These are phyloP conservation scores for Amesomyces nigricolor DNA, from an alignment of 2,329 filamentous ascomycete genomes.

Conservation along the genomic window DNA sequence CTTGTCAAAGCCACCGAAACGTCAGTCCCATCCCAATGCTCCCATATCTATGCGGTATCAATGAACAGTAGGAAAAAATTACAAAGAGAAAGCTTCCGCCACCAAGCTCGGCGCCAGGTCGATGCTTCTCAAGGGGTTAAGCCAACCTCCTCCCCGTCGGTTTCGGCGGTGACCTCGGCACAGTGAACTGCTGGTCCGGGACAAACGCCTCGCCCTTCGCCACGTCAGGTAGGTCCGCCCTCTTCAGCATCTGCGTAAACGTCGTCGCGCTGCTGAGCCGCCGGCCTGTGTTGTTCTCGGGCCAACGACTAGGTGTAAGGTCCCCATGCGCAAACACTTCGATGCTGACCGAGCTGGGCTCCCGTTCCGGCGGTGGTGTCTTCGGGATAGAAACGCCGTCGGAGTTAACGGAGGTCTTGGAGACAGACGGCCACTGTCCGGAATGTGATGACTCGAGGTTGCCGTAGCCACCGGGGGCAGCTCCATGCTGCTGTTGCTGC, in stretches of 20 bases:
- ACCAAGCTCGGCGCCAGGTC: not conserved
- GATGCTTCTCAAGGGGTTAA: not conserved
- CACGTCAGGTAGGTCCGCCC: slow-evolving; percentile 40
- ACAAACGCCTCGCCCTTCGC: slow-evolving; percentile 40
- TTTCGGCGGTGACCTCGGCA: not conserved
- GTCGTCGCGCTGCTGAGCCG: slow-evolving; percentile 37
- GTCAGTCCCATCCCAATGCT: not conserved
- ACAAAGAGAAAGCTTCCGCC: not conserved
- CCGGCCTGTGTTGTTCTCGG: slow-evolving; percentile 13
- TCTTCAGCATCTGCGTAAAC: slow-evolving; percentile 50
- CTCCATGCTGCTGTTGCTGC: slow-evolving; percentile 15
- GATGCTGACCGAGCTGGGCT: slow-evolving; percentile 46
- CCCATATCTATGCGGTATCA: not conserved
- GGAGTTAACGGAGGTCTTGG: slow-evolving; percentile 14
- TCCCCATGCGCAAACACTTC: slow-evolving; percentile 47
- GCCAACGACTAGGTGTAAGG: slow-evolving; percentile 31
- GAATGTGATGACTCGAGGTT: slow-evolving; percentile 21
- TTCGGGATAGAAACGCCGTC: slow-evolving; percentile 8
- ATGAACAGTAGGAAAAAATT: not conserved
- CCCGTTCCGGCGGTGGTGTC: slow-evolving; percentile 36
- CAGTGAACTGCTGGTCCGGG: slow-evolving; percentile 24
- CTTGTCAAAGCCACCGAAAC: not conserved
- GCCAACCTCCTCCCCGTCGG: slow-evolving; percentile 3
- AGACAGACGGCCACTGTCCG: slow-evolving; percentile 1
- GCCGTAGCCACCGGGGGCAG: slow-evolving; percentile 23